A percentile compares a stretch with the other conserved stretches of the same genome.
Conservation (phyloP, 108 stramenopile genomes). For the Discostella pseudostelligera region DNA sequence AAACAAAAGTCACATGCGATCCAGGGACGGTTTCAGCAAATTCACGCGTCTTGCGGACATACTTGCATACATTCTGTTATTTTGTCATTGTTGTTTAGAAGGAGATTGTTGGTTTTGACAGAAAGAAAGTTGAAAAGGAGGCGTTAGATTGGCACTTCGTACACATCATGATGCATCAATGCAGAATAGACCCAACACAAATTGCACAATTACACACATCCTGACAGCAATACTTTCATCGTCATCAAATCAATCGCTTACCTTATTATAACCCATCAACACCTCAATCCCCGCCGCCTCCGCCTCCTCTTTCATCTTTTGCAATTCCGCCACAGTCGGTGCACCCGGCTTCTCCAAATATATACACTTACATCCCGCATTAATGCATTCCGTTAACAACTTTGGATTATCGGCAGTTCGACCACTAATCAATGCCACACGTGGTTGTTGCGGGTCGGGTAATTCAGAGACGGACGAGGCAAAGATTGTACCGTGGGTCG, state of each 20-base stretch:
- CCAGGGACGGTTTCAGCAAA: constrained; percentile 73
- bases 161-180: too few species aligned
- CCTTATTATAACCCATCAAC: constrained; percentile 91
- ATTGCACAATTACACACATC: too few species aligned
- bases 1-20: constrained; percentile 84
- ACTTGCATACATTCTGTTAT: constrained; percentile 84
- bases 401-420: constrained; percentile 91
- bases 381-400: constrained; percentile 79
- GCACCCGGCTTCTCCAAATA: constrained; percentile 93
- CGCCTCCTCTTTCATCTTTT: constrained; percentile 70
- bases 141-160: too few species aligned
- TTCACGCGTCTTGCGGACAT: constrained; percentile 85
- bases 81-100: too few species aligned
- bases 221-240: too few species aligned
- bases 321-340: constrained; percentile 80
- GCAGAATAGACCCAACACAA: too few species aligned
- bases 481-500: constrained; percentile 66
- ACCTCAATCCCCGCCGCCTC: constrained; percentile 73
- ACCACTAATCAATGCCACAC: constrained; percentile 81
- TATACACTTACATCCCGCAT: constrained; percentile 63
- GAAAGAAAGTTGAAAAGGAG: too few species aligned
- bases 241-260: constrained; percentile 5
- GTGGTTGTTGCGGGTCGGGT: constrained; percentile 60
- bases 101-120: too few species aligned
- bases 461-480: constrained; percentile 59